phyloP scores from a whole-genome alignment of 2,329 filamentous ascomycete genomes.

The Penicillium sp. region DNA sequence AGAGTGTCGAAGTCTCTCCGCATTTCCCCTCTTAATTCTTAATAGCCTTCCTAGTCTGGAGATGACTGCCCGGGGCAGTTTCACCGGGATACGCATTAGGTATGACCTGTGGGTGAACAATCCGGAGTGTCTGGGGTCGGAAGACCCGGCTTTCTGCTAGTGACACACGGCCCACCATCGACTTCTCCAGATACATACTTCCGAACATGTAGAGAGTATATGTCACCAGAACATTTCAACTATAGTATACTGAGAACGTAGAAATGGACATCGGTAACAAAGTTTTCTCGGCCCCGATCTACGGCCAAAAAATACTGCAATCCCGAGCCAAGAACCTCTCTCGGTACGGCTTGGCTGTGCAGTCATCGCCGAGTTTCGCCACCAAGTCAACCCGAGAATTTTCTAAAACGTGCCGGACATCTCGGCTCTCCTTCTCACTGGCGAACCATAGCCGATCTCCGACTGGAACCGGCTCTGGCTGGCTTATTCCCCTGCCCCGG shows the following conservation, averaged over 20 bases:
- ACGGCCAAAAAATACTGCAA: conserved; percentile 1
- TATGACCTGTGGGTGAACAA: conserved; percentile 5
- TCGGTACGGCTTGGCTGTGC: neutral
- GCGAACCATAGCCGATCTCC: conserved; percentile 16
- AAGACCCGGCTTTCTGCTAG: conserved; percentile 7
- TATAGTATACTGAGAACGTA: neutral
- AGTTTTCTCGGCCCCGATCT: neutral
- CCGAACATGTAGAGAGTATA: neutral
- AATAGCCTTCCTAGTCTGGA: conserved; percentile 3
- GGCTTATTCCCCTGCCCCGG: conserved; percentile 5
- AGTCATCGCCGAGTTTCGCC: conserved; percentile 9
- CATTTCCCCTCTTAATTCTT: conserved; percentile 14
- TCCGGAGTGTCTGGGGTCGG: conserved; percentile 20
- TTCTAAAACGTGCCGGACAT: conserved; percentile 1
- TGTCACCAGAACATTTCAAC: neutral
- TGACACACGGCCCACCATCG: conserved; percentile 11
- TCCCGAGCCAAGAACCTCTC: conserved; percentile 10
- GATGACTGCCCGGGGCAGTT: conserved; percentile 4
- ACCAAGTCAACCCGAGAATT: conserved; percentile 6
- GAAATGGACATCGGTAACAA: neutral
- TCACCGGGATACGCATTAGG: conserved; percentile 21
- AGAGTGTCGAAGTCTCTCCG: conserved; percentile 4
- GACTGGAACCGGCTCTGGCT: conserved; percentile 14
- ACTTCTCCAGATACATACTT: conserved; percentile 6
- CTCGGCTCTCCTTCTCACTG: conserved; percentile 13